These are phyloP conservation scores for Salix udensis DNA, from an alignment of 345 rosid genomes.

Conservation along the genomic window DNA sequence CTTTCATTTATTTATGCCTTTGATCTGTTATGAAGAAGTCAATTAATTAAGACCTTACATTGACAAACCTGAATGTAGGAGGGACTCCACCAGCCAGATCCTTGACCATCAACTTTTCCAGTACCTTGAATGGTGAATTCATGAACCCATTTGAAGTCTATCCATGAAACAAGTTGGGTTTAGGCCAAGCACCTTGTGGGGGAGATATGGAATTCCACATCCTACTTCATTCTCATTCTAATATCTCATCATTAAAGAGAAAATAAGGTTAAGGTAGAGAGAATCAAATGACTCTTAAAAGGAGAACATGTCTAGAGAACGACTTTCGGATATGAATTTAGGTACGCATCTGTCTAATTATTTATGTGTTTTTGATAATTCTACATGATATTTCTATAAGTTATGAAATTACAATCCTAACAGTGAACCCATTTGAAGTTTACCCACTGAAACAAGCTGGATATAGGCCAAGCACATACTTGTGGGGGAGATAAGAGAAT, in stretches of 20 bases:
- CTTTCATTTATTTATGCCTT: background rate
- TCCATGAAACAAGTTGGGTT: slow-evolving; percentile 73
- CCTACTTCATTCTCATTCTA: no score
- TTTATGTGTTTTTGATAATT: no score
- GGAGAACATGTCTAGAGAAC: no score
- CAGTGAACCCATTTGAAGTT: slow-evolving; percentile 71
- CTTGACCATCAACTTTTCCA: slow-evolving; percentile 61
- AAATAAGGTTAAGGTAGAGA: no score
- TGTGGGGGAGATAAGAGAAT: slow-evolving; percentile 57
- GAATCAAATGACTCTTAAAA: no score
- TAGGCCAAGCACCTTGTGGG: slow-evolving; percentile 59
- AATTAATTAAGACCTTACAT: background rate
- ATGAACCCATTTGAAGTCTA: slow-evolving; percentile 77
- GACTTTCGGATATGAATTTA: no score
- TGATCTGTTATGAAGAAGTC: background rate
- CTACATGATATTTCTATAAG: no score
- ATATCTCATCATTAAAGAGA: no score
- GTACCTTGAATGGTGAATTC: slow-evolving; percentile 51
- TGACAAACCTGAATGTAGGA: slow-evolving; percentile 41
- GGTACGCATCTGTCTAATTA: rapidly evolving
- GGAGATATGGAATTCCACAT: slow-evolving; percentile 44
- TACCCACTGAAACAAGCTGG: slow-evolving; percentile 73
- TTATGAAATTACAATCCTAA: no score
- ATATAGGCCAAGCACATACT: slow-evolving; percentile 66
- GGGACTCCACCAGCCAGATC: slow-evolving; percentile 66